These are phyloP conservation scores for Alternaria infectoria DNA, from an alignment of 2,329 filamentous ascomycete genomes.

Conservation along the genomic window DNA sequence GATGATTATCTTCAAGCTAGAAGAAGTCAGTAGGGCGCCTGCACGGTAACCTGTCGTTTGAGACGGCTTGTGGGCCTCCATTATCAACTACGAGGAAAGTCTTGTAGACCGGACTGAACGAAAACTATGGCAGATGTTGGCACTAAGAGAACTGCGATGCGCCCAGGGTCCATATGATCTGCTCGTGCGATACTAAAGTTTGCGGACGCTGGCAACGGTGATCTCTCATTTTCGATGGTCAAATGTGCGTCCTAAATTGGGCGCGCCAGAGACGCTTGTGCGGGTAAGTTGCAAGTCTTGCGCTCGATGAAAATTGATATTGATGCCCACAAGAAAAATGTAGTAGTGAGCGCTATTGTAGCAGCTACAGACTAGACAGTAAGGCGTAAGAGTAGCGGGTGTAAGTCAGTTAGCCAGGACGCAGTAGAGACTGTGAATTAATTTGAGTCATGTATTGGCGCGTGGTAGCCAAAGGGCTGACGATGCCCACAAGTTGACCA, in stretches of 20 bases:
- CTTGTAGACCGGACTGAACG: background rate
- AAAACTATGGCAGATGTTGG: background rate
- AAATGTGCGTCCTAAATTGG: background rate
- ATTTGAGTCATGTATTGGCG: background rate
- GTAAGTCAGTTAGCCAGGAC: background rate
- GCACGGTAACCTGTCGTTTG: background rate
- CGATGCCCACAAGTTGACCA: background rate
- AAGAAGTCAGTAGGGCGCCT: background rate
- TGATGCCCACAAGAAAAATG: background rate
- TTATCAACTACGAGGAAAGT: background rate
- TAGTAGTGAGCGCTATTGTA: background rate
- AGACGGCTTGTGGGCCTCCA: background rate
- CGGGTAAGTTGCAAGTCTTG: background rate
- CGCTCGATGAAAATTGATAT: background rate
- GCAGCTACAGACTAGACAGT: background rate
- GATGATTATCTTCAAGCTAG: background rate
- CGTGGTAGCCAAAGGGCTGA: background rate
- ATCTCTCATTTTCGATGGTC: background rate
- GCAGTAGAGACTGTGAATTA: background rate
- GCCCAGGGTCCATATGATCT: background rate
- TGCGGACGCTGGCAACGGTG: accelerated
- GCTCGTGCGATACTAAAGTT: background rate
- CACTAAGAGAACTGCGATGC: background rate
- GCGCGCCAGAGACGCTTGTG: background rate
- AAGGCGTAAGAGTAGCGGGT: background rate